Evolutionary conservation across 225 moss, liverwort and hornwort species (phyloP), one percentile per base, ranked within the genome.

Genomic region (Neckera pumila): DNA sequence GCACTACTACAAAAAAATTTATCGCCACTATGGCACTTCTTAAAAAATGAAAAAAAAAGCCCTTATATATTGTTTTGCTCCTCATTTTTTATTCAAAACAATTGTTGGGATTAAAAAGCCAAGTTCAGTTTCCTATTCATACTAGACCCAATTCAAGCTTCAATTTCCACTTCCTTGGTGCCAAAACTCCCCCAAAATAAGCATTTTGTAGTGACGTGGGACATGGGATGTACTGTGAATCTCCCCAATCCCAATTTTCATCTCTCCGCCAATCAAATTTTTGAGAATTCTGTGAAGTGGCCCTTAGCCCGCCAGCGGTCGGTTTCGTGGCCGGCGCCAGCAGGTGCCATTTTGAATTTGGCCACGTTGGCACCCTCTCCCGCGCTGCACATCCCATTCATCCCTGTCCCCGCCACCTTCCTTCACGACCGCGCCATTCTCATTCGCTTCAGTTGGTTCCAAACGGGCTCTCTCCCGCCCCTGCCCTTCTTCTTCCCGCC

Each of bases 91-190:
- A 16, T 25, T 26, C 0, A 9, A 57, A 38, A 38, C 1, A 57
- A 26, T 36, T n/a, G 2, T n/a, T 54, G 10, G 1, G 6, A n/a
- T 3, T 57, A 6, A 0, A 16, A 78, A 2, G 1, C 0, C 0
- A 10, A 38, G 0, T 38, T 25, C 2, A 6, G 0, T 57, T 15
- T 78, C 2, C 0, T 45, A 17, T 26, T 26, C 11, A 4, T 1
- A 6, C 4, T 54, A 10, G 1, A n/a, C 0, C 10, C 15, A n/a
- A n/a, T 19, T n/a, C 0, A 2, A 1, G 14, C 33, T 33, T 0
- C 5, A 51, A 51, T 2, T 51, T 2, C 9, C 0, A 51, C 25
- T n/a, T 77, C 36, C 1, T 77, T 36, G 2, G 6, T 0, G 2
- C 4, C 9, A 54, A 73, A 54, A 22, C 15, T 36, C 19, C 8